phyloP scores from a whole-genome alignment of 306 rosid species.

The Quercus parvula region DNA sequence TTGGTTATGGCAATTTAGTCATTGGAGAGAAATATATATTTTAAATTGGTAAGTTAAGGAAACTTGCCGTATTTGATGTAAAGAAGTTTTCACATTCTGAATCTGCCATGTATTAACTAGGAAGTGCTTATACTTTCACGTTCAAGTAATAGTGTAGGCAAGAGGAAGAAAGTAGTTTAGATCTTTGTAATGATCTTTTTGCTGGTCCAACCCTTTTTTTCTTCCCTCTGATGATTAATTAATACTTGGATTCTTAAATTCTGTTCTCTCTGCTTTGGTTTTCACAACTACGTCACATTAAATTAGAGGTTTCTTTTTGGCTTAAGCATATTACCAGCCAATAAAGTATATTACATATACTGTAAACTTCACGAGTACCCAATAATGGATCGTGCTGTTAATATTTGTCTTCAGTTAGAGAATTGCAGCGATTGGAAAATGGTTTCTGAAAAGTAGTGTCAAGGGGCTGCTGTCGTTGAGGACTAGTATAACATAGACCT shows the following conservation, averaged over 20 bases:
- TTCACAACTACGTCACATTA: neutral
- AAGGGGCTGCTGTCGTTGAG: neutral
- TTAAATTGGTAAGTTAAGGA: neutral
- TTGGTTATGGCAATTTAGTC: neutral
- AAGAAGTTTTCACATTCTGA: neutral
- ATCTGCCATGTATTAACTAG: neutral
- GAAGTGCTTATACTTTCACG: neutral
- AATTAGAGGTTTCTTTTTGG: neutral
- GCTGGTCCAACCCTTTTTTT: neutral
- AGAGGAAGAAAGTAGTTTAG: neutral
- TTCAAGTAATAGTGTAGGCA: neutral
- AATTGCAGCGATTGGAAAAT: neutral
- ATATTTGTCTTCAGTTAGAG: neutral
- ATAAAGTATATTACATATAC: too few species aligned
- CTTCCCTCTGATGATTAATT: neutral
- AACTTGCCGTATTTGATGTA: neutral
- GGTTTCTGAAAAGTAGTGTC: neutral
- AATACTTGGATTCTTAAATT: neutral
- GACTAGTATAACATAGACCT: neutral
- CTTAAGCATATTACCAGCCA: too few species aligned
- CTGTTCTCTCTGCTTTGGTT: neutral
- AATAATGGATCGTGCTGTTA: neutral
- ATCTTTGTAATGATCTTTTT: neutral
- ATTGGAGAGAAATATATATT: neutral
- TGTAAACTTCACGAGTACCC: neutral